These are phyloP conservation scores for Hortaea werneckii DNA, from an alignment of 2,329 filamentous ascomycete genomes.

Conservation along the genomic window DNA sequence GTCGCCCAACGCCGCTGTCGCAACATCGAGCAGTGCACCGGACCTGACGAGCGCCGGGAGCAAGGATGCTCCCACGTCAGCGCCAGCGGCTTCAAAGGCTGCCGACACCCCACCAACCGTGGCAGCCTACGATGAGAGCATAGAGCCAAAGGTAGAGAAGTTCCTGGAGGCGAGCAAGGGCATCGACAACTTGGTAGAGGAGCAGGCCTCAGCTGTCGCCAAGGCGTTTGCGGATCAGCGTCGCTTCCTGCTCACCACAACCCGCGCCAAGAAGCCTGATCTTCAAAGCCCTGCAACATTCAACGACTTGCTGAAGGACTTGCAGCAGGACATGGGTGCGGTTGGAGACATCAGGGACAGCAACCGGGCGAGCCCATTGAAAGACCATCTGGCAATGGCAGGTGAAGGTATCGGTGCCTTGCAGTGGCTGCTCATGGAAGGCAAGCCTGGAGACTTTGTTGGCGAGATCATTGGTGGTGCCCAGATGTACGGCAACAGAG, in stretches of 20 bases:
- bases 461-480: slow-evolving; percentile 73
- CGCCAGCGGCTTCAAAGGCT: slow-evolving; percentile 24
- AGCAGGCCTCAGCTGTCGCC: slow-evolving; percentile 59
- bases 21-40: slow-evolving; percentile 25
- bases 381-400: slow-evolving; percentile 76
- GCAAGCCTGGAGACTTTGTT: slow-evolving; percentile 75
- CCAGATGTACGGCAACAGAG: slow-evolving; percentile 89
- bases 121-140: slow-evolving; percentile 75
- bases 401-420: slow-evolving; percentile 82
- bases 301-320: slow-evolving; percentile 72
- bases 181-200: slow-evolving; percentile 51
- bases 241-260: slow-evolving; percentile 76
- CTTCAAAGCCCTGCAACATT: slow-evolving; percentile 55
- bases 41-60: slow-evolving; percentile 12
- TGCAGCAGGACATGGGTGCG: slow-evolving; percentile 70
- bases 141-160: slow-evolving; percentile 61
- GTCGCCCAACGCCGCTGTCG: slow-evolving; percentile 5
- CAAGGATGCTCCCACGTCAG: slow-evolving; percentile 11
- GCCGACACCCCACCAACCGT: slow-evolving; percentile 62
- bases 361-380: slow-evolving; percentile 64
- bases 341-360: slow-evolving; percentile 73
- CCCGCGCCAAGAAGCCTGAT: slow-evolving; percentile 86
- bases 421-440: slow-evolving; percentile 80
- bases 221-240: slow-evolving; percentile 74
- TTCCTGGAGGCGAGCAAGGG: slow-evolving; percentile 71